Evolutionary conservation across 1,284 basidiomycete genomes (phyloP).

Genomic region (Ganoderma lucidum): DNA sequence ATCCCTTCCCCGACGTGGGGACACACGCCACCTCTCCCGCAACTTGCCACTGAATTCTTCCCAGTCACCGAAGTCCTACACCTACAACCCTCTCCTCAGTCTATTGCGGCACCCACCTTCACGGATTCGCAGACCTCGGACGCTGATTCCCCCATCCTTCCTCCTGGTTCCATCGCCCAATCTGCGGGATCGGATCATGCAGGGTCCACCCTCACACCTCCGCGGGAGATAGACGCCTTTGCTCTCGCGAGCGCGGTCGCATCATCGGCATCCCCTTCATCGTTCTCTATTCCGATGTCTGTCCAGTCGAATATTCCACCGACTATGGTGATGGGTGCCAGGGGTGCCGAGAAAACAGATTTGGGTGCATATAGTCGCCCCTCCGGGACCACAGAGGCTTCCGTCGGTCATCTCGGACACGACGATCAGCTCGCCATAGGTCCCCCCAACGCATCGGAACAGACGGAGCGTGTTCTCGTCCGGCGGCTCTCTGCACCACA

Average conservation of each 20-base stretch:
- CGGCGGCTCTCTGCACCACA: conserved; percentile 29
- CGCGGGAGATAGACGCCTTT: conserved; percentile 42
- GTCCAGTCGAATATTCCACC: conserved; percentile 27
- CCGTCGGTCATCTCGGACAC: conserved; percentile 14
- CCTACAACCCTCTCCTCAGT: conserved; percentile 13
- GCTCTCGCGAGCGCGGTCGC: conserved; percentile 36
- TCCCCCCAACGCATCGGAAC: conserved; percentile 6
- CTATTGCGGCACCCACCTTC: conserved; percentile 6
- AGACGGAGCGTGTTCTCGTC: conserved; percentile 12
- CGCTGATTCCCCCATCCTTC: conserved; percentile 40
- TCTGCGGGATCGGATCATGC: conserved; percentile 1
- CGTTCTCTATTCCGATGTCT: conserved; percentile 38
- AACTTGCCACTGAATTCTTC: conserved; percentile 28
- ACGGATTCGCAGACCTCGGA: conserved; percentile 25
- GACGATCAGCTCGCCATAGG: not conserved
- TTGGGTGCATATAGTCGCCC: conserved; percentile 11
- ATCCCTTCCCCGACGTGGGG: conserved; percentile 14
- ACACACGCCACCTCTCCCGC: conserved; percentile 6
- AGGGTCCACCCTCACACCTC: conserved; percentile 17
- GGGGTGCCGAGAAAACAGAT: not conserved
- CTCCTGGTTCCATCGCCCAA: conserved; percentile 26
- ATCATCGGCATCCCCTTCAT: conserved; percentile 29
- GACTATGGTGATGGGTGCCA: not conserved
- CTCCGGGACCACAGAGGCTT: conserved; percentile 16
- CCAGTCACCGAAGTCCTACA: conserved; percentile 22